Conservation (phyloP, 768 basidiomycete genomes). For the Calocybe cyanea region DNA sequence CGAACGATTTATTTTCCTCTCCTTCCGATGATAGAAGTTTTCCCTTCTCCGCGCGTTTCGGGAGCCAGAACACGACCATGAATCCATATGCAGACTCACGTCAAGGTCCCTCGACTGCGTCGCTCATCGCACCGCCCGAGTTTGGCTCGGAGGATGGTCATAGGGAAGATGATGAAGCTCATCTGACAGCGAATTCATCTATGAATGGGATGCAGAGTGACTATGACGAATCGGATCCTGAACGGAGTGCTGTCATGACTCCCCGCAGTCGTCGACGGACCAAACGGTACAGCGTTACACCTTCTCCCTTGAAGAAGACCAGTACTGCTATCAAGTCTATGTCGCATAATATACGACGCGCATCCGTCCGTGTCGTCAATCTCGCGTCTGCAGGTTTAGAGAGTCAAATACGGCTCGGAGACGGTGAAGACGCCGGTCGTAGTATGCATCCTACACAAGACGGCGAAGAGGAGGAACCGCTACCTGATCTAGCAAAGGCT, state of each 20-base stretch:
- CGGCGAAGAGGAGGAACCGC: conserved; percentile 26
- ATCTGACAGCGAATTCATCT: conserved; percentile 53
- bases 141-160: conserved; percentile 37
- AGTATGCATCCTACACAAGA: conserved; percentile 17
- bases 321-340: conserved; percentile 57
- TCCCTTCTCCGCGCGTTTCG: conserved; percentile 32
- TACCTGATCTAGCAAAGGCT: conserved; percentile 39
- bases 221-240: conserved; percentile 41
- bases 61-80: conserved; percentile 26
- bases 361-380: conserved; percentile 81
- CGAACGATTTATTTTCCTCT: conserved; percentile 50
- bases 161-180: conserved; percentile 56
- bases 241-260: conserved; percentile 39
- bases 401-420: conserved; percentile 52
- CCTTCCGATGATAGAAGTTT: conserved; percentile 32
- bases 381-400: conserved; percentile 59
- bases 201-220: conserved; percentile 25
- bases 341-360: conserved; percentile 53
- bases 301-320: conserved; percentile 61
- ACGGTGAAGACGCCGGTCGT: conserved; percentile 32
- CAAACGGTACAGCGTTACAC: conserved; percentile 47
- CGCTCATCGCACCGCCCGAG: conserved; percentile 38
- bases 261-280: conserved; percentile 38
- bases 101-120: conserved; percentile 47
- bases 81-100: conserved; percentile 39